Evolutionary conservation across 2,329 filamentous ascomycete species (phyloP), one percentile per base, ranked within the genome.

Genomic region (Xylariaceae sp.): DNA sequence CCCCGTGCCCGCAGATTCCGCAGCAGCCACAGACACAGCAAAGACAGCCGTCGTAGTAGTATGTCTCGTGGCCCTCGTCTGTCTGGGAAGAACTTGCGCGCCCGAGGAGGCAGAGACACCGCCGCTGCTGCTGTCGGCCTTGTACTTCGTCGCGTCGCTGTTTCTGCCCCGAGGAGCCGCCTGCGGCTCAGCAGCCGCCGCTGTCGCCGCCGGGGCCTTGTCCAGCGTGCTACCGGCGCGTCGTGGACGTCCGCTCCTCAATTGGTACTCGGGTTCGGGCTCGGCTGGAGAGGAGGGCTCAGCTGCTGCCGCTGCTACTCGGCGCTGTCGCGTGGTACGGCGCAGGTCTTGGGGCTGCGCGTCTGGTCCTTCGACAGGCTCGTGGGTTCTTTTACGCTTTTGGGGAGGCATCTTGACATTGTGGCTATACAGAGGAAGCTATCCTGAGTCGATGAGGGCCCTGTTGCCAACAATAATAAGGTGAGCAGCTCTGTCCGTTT

Each of bases 361-460:
- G n/a, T 19, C n/a, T 10, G 25, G 21, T 19, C 46, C 42, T 18
- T 33, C 31, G 31, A 33, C 28, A n/a, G 36, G 33, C 19, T 44
- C 53, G 19, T 55, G 51, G 5, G 42, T 42, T 26, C 39, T 44
- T 38, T 57, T 56, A 35, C 54, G 53, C 45, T 56, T 57, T 29
- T 45, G 46, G 4, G 49, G 46, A 34, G 51, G 44, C 54, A 57
- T 57, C 13, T 3, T 12, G 24, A 14, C 24, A 26, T 8, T 11
- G n/a, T n/a, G n/a, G n/a, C n/a, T n/a, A n/a, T n/a, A n/a, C n/a
- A n/a, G n/a, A n/a, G n/a, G n/a, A n/a, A n/a, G n/a, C n/a, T n/a
- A n/a, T n/a, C n/a, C n/a, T n/a, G n/a, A n/a, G n/a, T n/a, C n/a
- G n/a, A n/a, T n/a, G n/a, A n/a, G n/a, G n/a, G n/a, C n/a, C n/a